These are phyloP conservation scores for Erodium moschatum DNA, from an alignment of 441 rosid genomes.

Conservation along the genomic window DNA sequence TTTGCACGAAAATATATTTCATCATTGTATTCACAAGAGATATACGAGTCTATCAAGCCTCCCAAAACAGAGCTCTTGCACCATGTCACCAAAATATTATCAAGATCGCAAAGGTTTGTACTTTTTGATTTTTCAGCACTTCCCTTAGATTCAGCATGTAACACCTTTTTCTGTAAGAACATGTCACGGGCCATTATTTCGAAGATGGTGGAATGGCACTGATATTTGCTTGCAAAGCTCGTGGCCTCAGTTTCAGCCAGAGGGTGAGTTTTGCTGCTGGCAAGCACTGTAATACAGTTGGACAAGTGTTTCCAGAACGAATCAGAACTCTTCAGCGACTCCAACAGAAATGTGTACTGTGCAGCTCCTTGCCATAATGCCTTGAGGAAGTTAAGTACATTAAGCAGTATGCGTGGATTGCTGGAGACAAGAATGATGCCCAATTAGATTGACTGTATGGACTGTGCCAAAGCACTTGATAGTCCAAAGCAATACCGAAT, in stretches of 20 bases:
- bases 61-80: conserved; percentile 48
- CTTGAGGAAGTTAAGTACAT: conserved; percentile 62
- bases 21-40: conserved; percentile 47
- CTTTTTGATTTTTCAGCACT: conserved; percentile 26
- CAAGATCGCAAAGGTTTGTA: conserved; percentile 33
- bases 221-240: conserved; percentile 42
- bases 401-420: conserved; percentile 45
- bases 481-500: conserved; percentile 14
- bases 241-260: conserved; percentile 37
- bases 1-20: conserved; percentile 44
- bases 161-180: conserved; percentile 65
- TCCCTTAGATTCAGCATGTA: conserved; percentile 33
- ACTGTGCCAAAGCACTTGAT: conserved; percentile 18
- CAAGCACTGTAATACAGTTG: conserved; percentile 32
- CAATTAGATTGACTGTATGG: conserved; percentile 16
- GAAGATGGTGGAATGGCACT: conserved; percentile 62
- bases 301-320: conserved; percentile 65
- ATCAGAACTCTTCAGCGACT: conserved; percentile 43
- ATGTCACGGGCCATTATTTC: conserved; percentile 72
- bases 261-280: conserved; percentile 30
- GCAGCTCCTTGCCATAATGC: conserved; percentile 91
- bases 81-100: conserved; percentile 51
- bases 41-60: conserved; percentile 45
- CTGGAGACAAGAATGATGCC: conserved; percentile 38
- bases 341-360: conserved; percentile 48